Evolutionary conservation across 2,329 filamentous ascomycete genomes (phyloP).

Genomic region (Trichoderma sp.): DNA sequence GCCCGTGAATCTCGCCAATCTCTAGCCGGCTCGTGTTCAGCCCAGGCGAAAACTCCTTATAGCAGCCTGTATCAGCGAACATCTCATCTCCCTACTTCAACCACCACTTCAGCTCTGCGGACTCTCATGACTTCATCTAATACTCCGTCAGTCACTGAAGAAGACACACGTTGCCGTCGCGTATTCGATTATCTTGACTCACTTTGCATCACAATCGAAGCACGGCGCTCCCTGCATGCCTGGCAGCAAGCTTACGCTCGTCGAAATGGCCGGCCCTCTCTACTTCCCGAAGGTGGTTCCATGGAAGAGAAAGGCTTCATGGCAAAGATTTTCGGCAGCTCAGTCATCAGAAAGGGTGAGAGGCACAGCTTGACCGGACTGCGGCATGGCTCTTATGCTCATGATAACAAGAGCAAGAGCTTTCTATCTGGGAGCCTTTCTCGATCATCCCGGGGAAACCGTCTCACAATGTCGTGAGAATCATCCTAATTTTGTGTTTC

Average conservation of each 20-base stretch:
- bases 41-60: constrained; percentile 22
- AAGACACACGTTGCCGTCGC: constrained; percentile 44
- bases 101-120: constrained; percentile 35
- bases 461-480: constrained; percentile 13
- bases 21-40: neutral
- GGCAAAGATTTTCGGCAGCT: constrained; percentile 30
- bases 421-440: constrained; percentile 7
- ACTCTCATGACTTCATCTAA: constrained; percentile 24
- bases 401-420: constrained; percentile 9
- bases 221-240: constrained; percentile 44
- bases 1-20: neutral
- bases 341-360: constrained; percentile 23
- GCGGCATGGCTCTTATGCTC: neutral
- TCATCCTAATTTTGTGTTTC: neutral
- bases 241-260: constrained; percentile 53
- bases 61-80: constrained; percentile 18
- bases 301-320: constrained; percentile 33
- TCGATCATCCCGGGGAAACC: neutral
- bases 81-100: constrained; percentile 33
- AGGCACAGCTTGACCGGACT: constrained; percentile 25
- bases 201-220: constrained; percentile 48
- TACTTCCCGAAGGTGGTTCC: constrained; percentile 41
- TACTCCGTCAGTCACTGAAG: constrained; percentile 29
- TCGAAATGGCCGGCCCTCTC: constrained; percentile 33
- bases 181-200: constrained; percentile 48